phyloP scores from a whole-genome alignment of 2,329 filamentous ascomycete genomes.

The Phialocephala subalpina region DNA sequence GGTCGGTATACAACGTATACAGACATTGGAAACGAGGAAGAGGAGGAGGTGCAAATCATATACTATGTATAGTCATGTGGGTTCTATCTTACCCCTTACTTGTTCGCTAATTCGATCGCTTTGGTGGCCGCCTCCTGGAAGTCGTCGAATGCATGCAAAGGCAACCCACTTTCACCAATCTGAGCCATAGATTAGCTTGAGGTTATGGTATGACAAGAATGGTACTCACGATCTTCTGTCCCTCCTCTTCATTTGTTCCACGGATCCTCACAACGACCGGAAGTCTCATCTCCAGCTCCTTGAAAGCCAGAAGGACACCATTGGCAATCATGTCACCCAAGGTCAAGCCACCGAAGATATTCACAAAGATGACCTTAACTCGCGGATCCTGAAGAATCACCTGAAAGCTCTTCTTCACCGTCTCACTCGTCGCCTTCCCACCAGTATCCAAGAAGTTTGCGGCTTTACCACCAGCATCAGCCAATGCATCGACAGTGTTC shows the following conservation, averaged over 20 bases:
- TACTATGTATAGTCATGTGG: background rate
- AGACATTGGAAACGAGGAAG: background rate
- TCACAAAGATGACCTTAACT: conserved; percentile 77
- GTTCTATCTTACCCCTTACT: conserved; percentile 16
- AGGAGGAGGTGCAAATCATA: background rate
- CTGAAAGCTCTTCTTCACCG: conserved; percentile 79
- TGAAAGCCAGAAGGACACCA: conserved; percentile 76
- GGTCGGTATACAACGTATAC: background rate
- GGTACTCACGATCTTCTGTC: conserved; percentile 66
- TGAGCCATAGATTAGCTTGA: conserved; percentile 35
- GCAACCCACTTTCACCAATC: conserved; percentile 72
- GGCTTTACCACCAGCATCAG: conserved; percentile 69
- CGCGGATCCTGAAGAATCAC: conserved; percentile 75
- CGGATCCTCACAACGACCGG: conserved; percentile 81
- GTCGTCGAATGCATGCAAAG: conserved; percentile 75
- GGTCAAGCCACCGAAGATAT: conserved; percentile 69
- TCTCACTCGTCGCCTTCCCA: conserved; percentile 84
- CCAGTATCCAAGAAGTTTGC: conserved; percentile 92
- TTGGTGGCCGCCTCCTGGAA: conserved; percentile 77
- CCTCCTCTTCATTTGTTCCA: conserved; percentile 77
- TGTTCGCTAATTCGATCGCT: conserved; percentile 64
- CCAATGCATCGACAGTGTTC: conserved; percentile 87
- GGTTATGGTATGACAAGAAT: background rate
- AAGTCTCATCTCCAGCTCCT: conserved; percentile 69
- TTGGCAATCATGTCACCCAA: conserved; percentile 84